Conservation (phyloP, 306 rosid species). For the Cucurbita moschata region DNA sequence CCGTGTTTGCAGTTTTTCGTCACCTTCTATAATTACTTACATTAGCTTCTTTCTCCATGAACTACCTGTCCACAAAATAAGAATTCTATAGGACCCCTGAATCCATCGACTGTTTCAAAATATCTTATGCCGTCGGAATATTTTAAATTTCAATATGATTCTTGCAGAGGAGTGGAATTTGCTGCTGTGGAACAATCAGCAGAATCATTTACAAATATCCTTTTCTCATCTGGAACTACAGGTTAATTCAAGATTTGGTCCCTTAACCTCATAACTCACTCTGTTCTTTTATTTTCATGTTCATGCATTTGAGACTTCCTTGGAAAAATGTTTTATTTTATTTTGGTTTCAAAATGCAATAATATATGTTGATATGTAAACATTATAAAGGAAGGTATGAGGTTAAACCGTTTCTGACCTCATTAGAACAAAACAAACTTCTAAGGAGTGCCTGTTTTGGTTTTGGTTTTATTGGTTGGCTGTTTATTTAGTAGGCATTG, state of each 20-base stretch:
- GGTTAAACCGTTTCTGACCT: background rate
- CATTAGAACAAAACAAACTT: background rate
- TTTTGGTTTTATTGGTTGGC: background rate
- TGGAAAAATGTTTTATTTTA: background rate
- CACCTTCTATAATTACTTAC: background rate
- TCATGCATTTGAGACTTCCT: background rate
- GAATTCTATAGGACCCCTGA: background rate
- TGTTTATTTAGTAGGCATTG: background rate
- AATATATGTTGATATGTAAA: background rate
- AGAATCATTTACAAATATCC: conserved; percentile 55
- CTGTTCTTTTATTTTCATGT: background rate
- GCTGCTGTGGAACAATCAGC: conserved; percentile 44
- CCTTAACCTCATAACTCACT: background rate
- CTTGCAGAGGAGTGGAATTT: conserved; percentile 64
- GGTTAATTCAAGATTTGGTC: conserved; percentile 19
- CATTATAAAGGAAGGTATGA: background rate
- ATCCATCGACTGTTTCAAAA: background rate
- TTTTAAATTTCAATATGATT: conserved; percentile 3
- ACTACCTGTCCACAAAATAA: background rate
- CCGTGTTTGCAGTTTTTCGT: background rate
- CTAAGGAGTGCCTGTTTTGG: background rate
- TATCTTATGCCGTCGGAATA: background rate
- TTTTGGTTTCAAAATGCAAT: background rate
- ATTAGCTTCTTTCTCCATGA: background rate
- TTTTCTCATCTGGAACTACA: conserved; percentile 97